Base-by-base conservation (phyloP, 805 yeast species). In the Yarrowia keelungensis region DNA sequence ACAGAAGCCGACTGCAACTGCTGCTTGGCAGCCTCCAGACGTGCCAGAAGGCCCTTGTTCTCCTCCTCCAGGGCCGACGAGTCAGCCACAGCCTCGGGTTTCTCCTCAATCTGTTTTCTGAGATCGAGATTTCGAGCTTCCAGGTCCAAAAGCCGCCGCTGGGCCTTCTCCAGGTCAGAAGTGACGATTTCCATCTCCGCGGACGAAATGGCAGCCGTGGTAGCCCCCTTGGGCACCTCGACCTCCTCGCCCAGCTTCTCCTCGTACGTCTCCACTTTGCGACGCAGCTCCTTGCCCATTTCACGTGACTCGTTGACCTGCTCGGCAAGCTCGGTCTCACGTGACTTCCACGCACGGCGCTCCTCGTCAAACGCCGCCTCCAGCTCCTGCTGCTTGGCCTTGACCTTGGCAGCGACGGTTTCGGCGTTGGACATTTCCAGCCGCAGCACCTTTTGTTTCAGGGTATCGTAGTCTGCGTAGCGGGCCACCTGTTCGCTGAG, bases 101-200 rank as follows among this genome's bases (percentile, higher is more conserved):
- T 69, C 46, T 85, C 85, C 50, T 89, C 85, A 66, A 92, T 76
- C 68, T 89, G 89, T 16, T 86, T 81, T 69, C 91, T 84, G 67
- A 92, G 80, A 64, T 88, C 88, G 74, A 90, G 90, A 74, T 92
- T 93, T 70, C 97, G 82, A 71, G 85, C 85, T 76, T 92, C 97
- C 67, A 92, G 83, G 73, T 89, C 92, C 62, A 86, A 76, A 0
- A 87, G 84, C 69, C 95, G 83, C 67, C 85, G 79, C 73, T 90
- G 90, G 53, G 90, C 84, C 36, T 86, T 77, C 74, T 90, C 95
- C 5, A 89, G 84, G 73, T 93, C 97, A 70, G 91, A 84, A 1
- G 88, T 83, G n/a, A 90, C 81, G 46, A 89, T 80, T 69, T 88
- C 91, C 41, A 88, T 80, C 74, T 88, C 82, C 2, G 76, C 79